A percentile compares a stretch with the other conserved stretches of the same genome.
These are phyloP conservation scores for Polyporus arcularius DNA, from an alignment of 768 basidiomycete genomes.

Conservation along the genomic window DNA sequence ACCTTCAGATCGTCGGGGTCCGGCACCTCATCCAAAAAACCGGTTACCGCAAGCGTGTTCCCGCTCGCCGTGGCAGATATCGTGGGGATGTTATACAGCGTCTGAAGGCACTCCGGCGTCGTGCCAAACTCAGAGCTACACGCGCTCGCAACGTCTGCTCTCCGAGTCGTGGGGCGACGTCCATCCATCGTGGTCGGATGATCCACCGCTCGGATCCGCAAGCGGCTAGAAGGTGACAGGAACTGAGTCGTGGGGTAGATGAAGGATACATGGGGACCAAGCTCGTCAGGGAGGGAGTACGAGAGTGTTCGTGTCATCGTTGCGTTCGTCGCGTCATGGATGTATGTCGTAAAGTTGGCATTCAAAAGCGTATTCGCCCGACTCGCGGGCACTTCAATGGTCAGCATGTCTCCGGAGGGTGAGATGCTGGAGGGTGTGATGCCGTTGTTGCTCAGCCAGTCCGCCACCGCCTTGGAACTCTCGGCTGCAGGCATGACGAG, in stretches of 20 bases:
- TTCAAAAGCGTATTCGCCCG: constrained; percentile 30
- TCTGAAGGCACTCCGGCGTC: constrained; percentile 30
- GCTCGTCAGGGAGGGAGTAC: constrained; percentile 29
- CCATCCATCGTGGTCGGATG: neutral
- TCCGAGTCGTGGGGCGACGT: constrained; percentile 22
- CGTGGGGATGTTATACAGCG: constrained; percentile 30
- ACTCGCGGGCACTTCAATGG: constrained; percentile 22
- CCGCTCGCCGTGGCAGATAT: constrained; percentile 15
- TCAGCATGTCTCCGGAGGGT: constrained; percentile 30
- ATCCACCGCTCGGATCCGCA: too few relatives aligned
- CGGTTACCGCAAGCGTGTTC: constrained; percentile 33
- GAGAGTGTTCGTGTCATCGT: constrained; percentile 28
- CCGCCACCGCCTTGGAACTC: constrained; percentile 25
- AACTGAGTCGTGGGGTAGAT: neutral
- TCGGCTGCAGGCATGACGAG: constrained; percentile 25
- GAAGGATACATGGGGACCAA: constrained; percentile 20
- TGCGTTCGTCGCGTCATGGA: constrained; percentile 21
- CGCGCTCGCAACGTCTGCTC: neutral
- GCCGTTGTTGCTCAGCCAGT: constrained; percentile 27
- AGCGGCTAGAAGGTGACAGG: neutral
- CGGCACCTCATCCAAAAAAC: constrained; percentile 31
- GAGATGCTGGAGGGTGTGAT: constrained; percentile 22
- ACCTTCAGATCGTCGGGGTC: constrained; percentile 18
- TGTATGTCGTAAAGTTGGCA: constrained; percentile 27
- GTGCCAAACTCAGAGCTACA: constrained; percentile 3